Evolutionary conservation across 164 flowering plant species (phyloP).

Genomic region (Vitis cinerea): DNA sequence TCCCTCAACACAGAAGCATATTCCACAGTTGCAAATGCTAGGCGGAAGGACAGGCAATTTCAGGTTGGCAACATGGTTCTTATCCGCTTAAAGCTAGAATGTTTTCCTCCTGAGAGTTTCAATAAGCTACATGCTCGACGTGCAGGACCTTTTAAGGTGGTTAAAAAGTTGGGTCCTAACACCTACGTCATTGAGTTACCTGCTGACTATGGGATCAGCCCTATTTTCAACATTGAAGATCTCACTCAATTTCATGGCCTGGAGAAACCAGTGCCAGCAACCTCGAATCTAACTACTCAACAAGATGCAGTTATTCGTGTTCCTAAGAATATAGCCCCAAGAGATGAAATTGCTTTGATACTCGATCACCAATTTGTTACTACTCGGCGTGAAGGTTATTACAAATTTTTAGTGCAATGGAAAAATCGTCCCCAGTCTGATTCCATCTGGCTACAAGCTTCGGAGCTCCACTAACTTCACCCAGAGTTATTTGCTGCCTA

Average conservation of each 20-base stretch:
- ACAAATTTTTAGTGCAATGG: neutral
- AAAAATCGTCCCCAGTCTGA: conserved; percentile 1
- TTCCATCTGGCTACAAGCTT: neutral
- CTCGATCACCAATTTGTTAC: neutral
- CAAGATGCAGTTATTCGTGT: neutral
- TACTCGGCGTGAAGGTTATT: too few species aligned
- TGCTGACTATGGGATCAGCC: neutral
- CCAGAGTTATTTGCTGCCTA: neutral
- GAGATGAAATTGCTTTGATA: neutral
- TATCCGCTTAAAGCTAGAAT: neutral
- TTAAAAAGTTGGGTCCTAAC: too few species aligned
- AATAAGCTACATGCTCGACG: neutral
- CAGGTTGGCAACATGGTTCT: neutral
- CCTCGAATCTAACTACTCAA: neutral
- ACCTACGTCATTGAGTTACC: too few species aligned
- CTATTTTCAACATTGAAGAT: too few species aligned
- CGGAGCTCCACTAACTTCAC: neutral
- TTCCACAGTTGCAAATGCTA: neutral
- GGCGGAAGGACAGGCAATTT: neutral
- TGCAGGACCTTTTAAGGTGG: neutral
- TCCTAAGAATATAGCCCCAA: neutral
- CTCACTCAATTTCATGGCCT: neutral
- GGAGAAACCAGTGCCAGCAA: neutral
- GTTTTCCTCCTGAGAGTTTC: neutral
- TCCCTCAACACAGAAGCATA: neutral